These are phyloP conservation scores for Plasmodium coatneyi DNA, from an alignment of 169 alveolate species.

Conservation along the genomic window DNA sequence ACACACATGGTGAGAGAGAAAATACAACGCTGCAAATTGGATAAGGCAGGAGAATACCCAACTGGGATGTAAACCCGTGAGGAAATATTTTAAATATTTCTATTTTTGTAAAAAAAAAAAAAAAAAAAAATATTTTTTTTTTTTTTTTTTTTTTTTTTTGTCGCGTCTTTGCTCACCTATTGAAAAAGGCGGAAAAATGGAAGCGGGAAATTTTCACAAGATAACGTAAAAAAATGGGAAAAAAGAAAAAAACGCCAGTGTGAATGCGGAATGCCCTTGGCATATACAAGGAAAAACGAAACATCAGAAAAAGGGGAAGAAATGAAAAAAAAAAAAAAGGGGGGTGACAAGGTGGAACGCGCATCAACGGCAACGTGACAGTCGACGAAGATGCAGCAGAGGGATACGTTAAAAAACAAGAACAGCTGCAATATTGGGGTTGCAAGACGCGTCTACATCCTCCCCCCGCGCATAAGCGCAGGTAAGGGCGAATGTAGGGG, in stretches of 20 bases:
- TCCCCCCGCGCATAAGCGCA: background rate
- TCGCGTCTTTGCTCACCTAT: background rate
- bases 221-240: background rate
- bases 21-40: background rate
- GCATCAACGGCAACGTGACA: background rate
- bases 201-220: background rate
- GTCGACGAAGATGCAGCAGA: background rate
- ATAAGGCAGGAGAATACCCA: background rate
- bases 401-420: background rate
- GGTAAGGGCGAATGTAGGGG: background rate
- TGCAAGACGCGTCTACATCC: background rate
- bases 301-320: background rate
- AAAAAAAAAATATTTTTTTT: background rate
- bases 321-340: background rate
- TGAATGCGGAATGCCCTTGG: background rate
- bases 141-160: background rate
- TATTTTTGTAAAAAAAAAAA: background rate
- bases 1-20: background rate
- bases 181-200: background rate
- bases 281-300: constrained; percentile 2
- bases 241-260: background rate
- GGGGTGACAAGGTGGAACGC: background rate
- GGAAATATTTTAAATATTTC: background rate
- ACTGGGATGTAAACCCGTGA: background rate
- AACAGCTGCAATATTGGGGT: background rate